Percentiles rank a stretch among this genome's conserved stretches.
These are phyloP conservation scores for Saururus chinensis DNA, from an alignment of 164 flowering plant genomes.

Conservation along the genomic window DNA sequence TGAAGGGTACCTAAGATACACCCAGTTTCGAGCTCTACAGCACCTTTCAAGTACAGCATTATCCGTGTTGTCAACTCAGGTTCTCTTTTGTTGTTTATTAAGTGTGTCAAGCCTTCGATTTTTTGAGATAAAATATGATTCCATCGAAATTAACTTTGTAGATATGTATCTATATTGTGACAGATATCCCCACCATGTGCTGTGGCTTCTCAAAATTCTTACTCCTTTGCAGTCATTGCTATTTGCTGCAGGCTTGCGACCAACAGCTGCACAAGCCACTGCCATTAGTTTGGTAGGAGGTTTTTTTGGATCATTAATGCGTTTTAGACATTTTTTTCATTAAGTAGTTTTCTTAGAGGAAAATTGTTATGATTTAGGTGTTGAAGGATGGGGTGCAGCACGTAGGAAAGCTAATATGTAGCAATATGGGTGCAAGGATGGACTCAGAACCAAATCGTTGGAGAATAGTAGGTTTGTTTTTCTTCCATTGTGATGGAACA, in stretches of 20 bases:
- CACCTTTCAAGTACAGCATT: conserved; percentile 86
- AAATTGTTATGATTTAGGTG: conserved; percentile 28
- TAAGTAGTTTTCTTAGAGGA: neutral
- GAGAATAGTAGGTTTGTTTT: conserved; percentile 73
- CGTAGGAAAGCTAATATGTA: conserved; percentile 87
- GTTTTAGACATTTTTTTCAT: neutral
- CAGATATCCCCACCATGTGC: neutral
- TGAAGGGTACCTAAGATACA: conserved; percentile 87
- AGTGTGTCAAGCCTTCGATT: neutral
- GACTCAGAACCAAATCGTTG: conserved; percentile 97
- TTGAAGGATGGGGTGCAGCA: conserved; percentile 97
- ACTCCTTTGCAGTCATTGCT: conserved; percentile 83
- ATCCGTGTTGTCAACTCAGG: conserved; percentile 97
- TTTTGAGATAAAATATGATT: neutral
- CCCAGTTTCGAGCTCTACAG: conserved; percentile 86
- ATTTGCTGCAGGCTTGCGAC: conserved; percentile 98
- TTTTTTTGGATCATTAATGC: too few species aligned
- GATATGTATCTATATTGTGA: neutral
- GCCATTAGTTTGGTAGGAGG: conserved; percentile 87
- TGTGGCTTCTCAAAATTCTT: conserved; percentile 20
- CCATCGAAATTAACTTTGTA: neutral
- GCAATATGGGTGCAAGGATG: conserved; percentile 97
- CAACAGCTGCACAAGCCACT: conserved; percentile 97
- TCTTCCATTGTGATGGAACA: neutral
- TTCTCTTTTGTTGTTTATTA: conserved; percentile 21